These are phyloP conservation scores for Pseudodiploospora longispora DNA, from an alignment of 2,329 filamentous ascomycete species.

Conservation along the genomic window DNA sequence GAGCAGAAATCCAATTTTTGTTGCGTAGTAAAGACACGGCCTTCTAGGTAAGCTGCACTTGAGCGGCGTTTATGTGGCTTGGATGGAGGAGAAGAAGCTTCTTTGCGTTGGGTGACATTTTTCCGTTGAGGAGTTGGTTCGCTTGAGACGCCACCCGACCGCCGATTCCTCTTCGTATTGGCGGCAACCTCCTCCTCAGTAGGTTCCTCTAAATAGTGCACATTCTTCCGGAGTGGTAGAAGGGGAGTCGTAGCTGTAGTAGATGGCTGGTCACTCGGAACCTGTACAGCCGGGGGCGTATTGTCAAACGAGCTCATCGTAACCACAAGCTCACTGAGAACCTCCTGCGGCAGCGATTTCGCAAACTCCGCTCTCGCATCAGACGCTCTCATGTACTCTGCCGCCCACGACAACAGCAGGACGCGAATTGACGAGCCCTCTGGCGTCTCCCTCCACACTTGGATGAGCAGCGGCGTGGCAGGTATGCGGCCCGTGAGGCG, in stretches of 20 bases:
- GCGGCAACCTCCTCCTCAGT: constrained; percentile 29
- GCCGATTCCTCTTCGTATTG: constrained; percentile 33
- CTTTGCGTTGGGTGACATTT: constrained; percentile 14
- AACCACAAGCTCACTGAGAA: constrained; percentile 54
- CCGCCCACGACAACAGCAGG: constrained; percentile 53
- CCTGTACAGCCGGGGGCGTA: constrained; percentile 25
- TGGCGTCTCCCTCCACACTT: constrained; percentile 55
- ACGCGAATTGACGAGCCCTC: constrained; percentile 51
- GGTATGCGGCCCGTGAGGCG: constrained; percentile 47
- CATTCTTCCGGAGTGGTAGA: constrained; percentile 30
- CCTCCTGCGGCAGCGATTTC: constrained; percentile 52
- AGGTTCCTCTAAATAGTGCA: constrained; percentile 40
- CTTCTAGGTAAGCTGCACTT: constrained; percentile 23
- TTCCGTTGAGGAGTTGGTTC: constrained; percentile 1
- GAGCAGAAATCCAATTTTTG: constrained; percentile 51
- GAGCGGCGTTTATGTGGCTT: constrained; percentile 30
- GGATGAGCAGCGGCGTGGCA: constrained; percentile 48
- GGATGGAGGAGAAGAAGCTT: constrained; percentile 19
- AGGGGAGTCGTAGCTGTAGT: background rate
- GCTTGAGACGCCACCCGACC: constrained; percentile 19
- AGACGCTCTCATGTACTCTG: constrained; percentile 54
- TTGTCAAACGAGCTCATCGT: constrained; percentile 50
- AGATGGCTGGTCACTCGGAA: constrained; percentile 11
- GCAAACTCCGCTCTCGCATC: constrained; percentile 50
- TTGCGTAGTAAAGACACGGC: constrained; percentile 24